These are phyloP conservation scores for Glycyrrhiza uralensis DNA, from an alignment of 306 rosid genomes.

Conservation along the genomic window DNA sequence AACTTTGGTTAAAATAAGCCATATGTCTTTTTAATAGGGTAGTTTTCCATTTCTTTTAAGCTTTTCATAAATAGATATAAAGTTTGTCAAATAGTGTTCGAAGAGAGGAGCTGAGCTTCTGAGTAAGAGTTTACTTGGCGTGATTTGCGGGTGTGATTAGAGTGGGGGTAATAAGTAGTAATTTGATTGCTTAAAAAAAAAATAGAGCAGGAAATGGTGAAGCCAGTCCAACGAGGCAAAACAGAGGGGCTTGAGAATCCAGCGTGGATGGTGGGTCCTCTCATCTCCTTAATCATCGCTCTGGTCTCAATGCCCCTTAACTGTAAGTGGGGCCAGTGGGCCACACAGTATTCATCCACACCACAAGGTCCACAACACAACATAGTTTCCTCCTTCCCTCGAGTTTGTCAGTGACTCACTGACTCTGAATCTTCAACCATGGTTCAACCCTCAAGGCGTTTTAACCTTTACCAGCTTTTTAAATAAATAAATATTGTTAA, in stretches of 20 bases:
- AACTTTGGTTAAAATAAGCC: neutral
- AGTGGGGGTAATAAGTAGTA: too few relatives aligned
- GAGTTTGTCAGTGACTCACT: too few relatives aligned
- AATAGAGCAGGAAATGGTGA: neutral
- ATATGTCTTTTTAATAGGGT: neutral
- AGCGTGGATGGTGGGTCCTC: neutral
- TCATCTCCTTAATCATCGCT: slow-evolving; percentile 16
- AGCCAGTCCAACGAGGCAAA: too few relatives aligned
- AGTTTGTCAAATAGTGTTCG: neutral
- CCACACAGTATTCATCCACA: too few relatives aligned
- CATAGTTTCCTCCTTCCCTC: too few relatives aligned
- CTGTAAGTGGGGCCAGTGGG: slow-evolving; percentile 15
- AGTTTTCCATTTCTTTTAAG: neutral
- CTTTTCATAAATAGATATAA: neutral
- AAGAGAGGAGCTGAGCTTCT: neutral
- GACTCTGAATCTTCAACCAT: too few relatives aligned
- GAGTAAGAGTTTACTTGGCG: slow-evolving; percentile 28
- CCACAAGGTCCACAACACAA: too few relatives aligned
- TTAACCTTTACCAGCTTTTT: too few relatives aligned
- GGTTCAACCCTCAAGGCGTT: too few relatives aligned
- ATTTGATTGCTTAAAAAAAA: too few relatives aligned
- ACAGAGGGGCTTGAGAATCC: neutral
- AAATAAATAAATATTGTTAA: too few relatives aligned
- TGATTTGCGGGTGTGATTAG: slow-evolving; percentile 60
- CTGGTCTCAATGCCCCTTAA: neutral